Conservation (phyloP, 345 rosid genomes). For the Toxicodendron radicans region DNA sequence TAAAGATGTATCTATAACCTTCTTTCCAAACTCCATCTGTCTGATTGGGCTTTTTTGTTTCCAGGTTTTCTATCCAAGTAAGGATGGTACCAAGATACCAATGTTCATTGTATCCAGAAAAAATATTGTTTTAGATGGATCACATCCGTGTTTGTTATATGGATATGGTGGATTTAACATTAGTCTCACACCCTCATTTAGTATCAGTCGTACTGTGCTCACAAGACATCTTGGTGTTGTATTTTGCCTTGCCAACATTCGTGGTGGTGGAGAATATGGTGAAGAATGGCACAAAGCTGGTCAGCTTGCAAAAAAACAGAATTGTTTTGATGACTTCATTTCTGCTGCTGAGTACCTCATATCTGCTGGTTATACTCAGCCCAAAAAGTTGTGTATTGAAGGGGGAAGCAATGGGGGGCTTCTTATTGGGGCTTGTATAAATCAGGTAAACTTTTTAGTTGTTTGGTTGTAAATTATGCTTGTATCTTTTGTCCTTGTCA, state of each 20-base stretch:
- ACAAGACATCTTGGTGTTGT: conserved; percentile 75
- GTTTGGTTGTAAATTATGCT: background rate
- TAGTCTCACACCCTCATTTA: conserved; percentile 75
- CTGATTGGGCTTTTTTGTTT: conserved; percentile 13
- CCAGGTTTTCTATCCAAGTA: too few relatives aligned
- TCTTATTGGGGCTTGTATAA: conserved; percentile 89
- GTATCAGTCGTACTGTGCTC: conserved; percentile 66
- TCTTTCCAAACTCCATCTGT: background rate
- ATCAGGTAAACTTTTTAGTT: conserved; percentile 57
- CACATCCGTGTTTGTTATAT: too few relatives aligned
- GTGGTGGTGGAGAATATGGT: conserved; percentile 98
- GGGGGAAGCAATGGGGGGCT: conserved; percentile 97
- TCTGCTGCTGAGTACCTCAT: too few relatives aligned
- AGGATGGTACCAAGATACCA: conserved; percentile 79
- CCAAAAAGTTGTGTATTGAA: conserved; percentile 81
- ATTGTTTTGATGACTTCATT: conserved; percentile 92
- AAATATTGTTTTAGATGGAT: conserved; percentile 64
- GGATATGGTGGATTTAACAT: conserved; percentile 90
- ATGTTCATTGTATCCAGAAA: conserved; percentile 70
- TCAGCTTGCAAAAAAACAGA: conserved; percentile 74
- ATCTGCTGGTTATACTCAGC: conserved; percentile 64
- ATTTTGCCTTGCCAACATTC: conserved; percentile 78
- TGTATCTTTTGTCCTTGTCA: background rate
- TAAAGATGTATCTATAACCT: background rate
- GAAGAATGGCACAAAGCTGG: conserved; percentile 98